A percentile compares a stretch with the other conserved stretches of the same genome.
Conservation (phyloP, 192 early-diverging fungal species). For the Coemansia sp. region DNA sequence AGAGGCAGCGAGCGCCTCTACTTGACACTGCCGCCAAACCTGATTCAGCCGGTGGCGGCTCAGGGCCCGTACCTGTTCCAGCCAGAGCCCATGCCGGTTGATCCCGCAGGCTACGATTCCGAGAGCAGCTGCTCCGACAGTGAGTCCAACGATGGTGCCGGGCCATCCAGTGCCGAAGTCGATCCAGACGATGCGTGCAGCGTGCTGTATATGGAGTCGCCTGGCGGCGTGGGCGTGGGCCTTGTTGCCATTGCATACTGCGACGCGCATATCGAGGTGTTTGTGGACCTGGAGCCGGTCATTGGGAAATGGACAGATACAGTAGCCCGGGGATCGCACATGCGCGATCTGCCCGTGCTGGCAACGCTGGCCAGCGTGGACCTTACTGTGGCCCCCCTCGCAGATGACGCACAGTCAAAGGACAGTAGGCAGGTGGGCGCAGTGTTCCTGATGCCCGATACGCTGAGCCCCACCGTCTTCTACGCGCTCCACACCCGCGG, state of each 20-base stretch:
- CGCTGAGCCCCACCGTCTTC: constrained; percentile 55
- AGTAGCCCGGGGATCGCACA: not conserved
- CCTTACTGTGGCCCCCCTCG: constrained; percentile 28
- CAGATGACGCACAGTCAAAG: not conserved
- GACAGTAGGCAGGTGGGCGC: constrained; percentile 12
- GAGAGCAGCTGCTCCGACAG: constrained; percentile 8
- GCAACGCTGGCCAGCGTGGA: constrained; percentile 53
- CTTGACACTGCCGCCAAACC: constrained; percentile 13
- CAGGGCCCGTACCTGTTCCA: constrained; percentile 50
- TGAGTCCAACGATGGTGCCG: constrained; percentile 2
- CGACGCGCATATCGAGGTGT: constrained; percentile 59
- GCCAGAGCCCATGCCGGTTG: constrained; percentile 36
- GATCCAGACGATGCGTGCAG: constrained; percentile 39
- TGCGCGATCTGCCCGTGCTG: constrained; percentile 45
- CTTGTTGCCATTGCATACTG: constrained; percentile 56
- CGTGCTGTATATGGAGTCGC: constrained; percentile 33
- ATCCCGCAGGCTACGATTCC: constrained; percentile 4
- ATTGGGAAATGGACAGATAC: constrained; percentile 35
- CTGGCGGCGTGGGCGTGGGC: constrained; percentile 37
- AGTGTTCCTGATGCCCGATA: constrained; percentile 55
- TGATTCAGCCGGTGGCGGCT: constrained; percentile 10
- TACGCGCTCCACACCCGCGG: constrained; percentile 67
- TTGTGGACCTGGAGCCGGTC: constrained; percentile 54
- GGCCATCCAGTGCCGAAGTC: not conserved
- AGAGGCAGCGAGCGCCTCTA: constrained; percentile 14